These are phyloP conservation scores for Cyclospora cayetanensis DNA, from an alignment of 169 alveolate species.

Conservation along the genomic window DNA sequence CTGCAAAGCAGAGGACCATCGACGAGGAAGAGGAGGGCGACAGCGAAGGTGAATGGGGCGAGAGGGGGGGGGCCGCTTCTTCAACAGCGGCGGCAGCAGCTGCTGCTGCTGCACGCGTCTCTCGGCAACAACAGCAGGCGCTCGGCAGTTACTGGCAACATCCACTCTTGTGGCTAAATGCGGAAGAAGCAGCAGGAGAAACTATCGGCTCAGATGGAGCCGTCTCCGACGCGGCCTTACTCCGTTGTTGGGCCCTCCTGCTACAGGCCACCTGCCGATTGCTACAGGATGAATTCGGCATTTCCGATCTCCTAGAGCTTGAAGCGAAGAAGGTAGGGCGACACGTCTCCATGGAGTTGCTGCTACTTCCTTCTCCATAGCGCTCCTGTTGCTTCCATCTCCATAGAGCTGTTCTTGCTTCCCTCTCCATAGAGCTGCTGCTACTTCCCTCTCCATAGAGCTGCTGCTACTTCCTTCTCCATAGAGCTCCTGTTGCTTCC, in stretches of 20 bases:
- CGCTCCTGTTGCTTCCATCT: no score
- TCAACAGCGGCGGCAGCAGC: constrained; percentile 4
- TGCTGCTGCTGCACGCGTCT: constrained; percentile 40
- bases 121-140: constrained; percentile 50
- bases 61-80: not conserved
- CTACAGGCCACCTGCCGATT: constrained; percentile 45
- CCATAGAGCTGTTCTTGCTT: no score
- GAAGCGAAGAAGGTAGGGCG: not conserved
- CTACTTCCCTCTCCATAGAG: no score
- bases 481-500: no score
- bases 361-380: no score
- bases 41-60: constrained; percentile 18
- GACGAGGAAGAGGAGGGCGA: constrained; percentile 11
- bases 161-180: constrained; percentile 55
- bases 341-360: no score
- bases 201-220: not conserved
- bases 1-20: not conserved
- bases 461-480: no score
- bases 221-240: constrained; percentile 46
- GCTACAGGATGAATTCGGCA: constrained; percentile 43
- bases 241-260: constrained; percentile 51
- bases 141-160: constrained; percentile 54
- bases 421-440: no score
- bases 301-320: not conserved
- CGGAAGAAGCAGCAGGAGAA: constrained; percentile 48